Base-by-base conservation (phyloP, 805 yeast species). In the Suhomyces faveliae region DNA sequence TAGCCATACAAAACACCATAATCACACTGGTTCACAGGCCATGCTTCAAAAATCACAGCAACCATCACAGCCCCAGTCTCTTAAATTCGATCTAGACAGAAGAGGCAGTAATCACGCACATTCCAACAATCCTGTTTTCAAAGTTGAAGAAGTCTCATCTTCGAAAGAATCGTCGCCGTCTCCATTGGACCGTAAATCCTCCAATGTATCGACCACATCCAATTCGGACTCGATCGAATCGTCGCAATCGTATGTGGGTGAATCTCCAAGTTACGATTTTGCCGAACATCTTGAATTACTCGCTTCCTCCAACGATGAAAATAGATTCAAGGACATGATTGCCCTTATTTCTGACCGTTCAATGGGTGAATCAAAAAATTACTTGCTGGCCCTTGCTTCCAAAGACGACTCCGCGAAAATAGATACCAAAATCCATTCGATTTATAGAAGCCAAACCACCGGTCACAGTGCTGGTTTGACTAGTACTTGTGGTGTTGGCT, bases 391-490 rank as follows among this genome's bases (percentile, higher is more conserved):
- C 9, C 50, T 54, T 33, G 55, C 49, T 10, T 58, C 60, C 17
- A 53, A 54, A 40, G 59, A 59, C 35, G 61, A 59, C 35, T 37
- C 56, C 10, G 46, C 56, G n/a, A 59, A 57, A 33, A 49, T 67
- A 17, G 60, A 64, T 51, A 58, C 58, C 35, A 69, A 61, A 43
- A 64, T 72, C 12, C 76, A 73, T 49, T 61, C 66, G 24, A 71
- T 71, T 7, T 73, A 71, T 51, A 53, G 56, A 23, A 54, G 63
- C 21, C 68, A 62, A 43, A 44, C 49, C 33, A 30, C 40, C 38
- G 37, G 54, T 50, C 49, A 46, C 25, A 41, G 41, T 38, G 45
- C 30, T 15, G 44, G 44, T n/a, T 21, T 29, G 5, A 42, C 43
- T 6, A 43, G 30, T 15, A 43, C 50, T 19, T 35, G 27, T 10